Base-by-base conservation (phyloP, 1,284 basidiomycete genomes). In the Stygiomarasmius scandens region DNA sequence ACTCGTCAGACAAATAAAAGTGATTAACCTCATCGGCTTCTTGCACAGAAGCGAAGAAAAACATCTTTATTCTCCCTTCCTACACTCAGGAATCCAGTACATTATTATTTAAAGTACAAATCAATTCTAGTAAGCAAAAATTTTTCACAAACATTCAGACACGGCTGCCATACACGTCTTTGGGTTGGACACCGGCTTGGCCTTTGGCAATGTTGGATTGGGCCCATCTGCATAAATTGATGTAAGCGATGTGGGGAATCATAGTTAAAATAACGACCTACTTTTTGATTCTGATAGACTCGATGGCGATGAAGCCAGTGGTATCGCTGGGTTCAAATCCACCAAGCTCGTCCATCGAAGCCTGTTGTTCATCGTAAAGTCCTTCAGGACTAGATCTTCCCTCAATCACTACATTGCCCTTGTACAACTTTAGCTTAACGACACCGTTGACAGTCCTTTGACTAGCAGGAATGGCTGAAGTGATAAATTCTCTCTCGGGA, bases 261-360 rank as follows among this genome's bases (percentile, higher is more conserved):
- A 14, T 67, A 66, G 14, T 44, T 64, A 52, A 68, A 66, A 51
- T 64, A 65, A 50, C 62, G 34, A 77, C 88, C 66, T 73, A 96
- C 87, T 96, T 95, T 83, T 96, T 96, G 74, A 98, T 93, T 51
- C 95, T 86, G 75, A 98, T 96, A 32, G 92, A 93, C 74, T 96
- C 92, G 63, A 98, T 96, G 69, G 90, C 87, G 75, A 97, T 96
- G 82, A 98, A 97, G 10, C 95, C 95, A 56, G 89, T 85, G 54
- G 94, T 93, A 70, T 96, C 90, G 53, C 92, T 92, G 20, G 94
- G 93, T 76, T 96, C 93, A 76, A 98, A 98, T 48, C 96, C 96
- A 64, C 96, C 96, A 60, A 98, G 87, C 78, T 98, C 96, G 75
- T 99, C 96, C 96, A 99, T 99, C 59, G 95, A 97, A n/a, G 95